Base-by-base conservation (phyloP, 2,329 filamentous ascomycete species). In the Claviceps sp. region DNA sequence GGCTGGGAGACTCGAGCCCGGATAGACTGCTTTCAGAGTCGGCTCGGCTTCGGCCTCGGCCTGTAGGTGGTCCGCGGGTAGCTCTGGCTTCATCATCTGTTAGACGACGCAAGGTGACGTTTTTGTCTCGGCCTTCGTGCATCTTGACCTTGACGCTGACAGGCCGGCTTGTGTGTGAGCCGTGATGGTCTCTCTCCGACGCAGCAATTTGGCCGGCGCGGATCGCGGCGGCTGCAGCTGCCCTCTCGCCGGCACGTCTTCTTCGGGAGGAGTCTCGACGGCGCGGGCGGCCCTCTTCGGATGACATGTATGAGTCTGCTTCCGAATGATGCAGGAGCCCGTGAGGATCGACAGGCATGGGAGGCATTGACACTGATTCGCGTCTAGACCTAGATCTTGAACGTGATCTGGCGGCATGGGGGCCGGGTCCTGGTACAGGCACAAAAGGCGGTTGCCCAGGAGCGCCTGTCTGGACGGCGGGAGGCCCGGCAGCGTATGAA, bases 101-200 rank as follows among this genome's bases (percentile, higher is more conserved):
- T 23, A 83, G 66, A 38, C 78, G 71, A 39, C 80, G 74, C 43
- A 84, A 66, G 14, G 80, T 84, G 52, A 84, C 74, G 55, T 80
- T 80, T 55, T 76, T 70, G 53, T 80, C 75, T 36, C 72, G 73
- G 58, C 83, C 79, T 56, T 80, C 76, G 56, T 81, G 75, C 46
- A 82, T 70, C 59, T 76, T 78, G 52, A 83, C 66, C 61, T 78
- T 80, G 52, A 83, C 74, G 59, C 76, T 78, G 36, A 79, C 71
- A 3, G 76, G 70, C 36, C 72, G 69, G 58, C 72, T 74, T 5
- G 64, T 62, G 5, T 66, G 69, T 26, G 69, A 68, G 49, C 66
- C 67, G 50, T 69, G 70, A 23, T 66, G 65, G 36, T 70, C 64
- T 36, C 70, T 63, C 29, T 64, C 60, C 26, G 57, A 55, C 1